Evolutionary conservation across 129 eudicot species (phyloP).

Genomic region (Tanacetum coccineum): DNA sequence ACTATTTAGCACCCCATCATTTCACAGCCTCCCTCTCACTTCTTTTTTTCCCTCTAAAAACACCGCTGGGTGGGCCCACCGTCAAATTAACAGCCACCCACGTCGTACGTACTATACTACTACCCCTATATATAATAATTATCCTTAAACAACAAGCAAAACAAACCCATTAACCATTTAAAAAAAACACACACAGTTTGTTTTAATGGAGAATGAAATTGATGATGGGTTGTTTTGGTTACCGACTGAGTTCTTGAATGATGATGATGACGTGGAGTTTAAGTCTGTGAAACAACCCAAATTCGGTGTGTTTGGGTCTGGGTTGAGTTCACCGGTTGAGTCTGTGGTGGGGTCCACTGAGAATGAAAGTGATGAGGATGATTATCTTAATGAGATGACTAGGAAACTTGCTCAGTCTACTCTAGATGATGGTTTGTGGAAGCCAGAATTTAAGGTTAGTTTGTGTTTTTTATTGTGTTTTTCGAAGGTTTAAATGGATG

Average conservation of each 20-base stretch:
- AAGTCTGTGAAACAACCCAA: background rate
- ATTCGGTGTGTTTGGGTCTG: conserved; percentile 34
- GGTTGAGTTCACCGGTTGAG: conserved; percentile 59
- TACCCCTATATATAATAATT: background rate
- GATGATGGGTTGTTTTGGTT: conserved; percentile 78
- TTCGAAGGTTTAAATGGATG: no score
- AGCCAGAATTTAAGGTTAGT: no score
- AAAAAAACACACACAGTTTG: background rate
- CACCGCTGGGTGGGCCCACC: conserved; percentile 22
- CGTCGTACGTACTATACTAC: background rate
- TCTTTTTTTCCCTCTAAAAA: conserved; percentile 1
- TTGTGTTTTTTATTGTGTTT: no score
- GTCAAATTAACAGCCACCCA: conserved; percentile 4
- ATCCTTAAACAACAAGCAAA: conserved; percentile 43
- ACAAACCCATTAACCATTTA: background rate
- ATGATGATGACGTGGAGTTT: conserved; percentile 17
- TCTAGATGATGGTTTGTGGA: conserved; percentile 36
- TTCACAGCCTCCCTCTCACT: background rate
- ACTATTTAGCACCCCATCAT: conserved; percentile 25
- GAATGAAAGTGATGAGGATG: conserved; percentile 89
- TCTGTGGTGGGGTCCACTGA: conserved; percentile 57
- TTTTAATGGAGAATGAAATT: conserved; percentile 39
- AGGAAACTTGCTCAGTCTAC: conserved; percentile 38
- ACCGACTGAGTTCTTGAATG: conserved; percentile 67
- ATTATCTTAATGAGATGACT: conserved; percentile 39